phyloP scores from a whole-genome alignment of 2,329 filamentous ascomycete species.

The Ophiostoma perfectum region DNA sequence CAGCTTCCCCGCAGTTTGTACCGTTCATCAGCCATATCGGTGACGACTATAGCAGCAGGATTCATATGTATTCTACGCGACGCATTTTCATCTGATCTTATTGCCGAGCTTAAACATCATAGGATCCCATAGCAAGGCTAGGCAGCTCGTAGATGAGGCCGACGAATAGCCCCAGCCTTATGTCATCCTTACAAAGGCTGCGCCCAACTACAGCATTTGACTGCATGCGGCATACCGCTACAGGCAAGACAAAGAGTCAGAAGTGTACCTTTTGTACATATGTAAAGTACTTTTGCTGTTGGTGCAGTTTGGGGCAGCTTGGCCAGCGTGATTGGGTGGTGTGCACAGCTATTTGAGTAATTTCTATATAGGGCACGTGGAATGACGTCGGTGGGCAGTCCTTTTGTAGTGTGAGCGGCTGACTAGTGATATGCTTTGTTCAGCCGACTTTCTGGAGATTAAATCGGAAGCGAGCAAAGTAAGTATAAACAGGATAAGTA shows the following conservation, averaged over 20 bases:
- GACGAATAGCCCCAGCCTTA: background rate
- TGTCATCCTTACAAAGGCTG: background rate
- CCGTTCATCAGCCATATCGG: background rate
- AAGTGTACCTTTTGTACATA: background rate
- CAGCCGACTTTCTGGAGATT: too few species aligned
- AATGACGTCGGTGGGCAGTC: background rate
- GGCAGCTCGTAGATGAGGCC: too few species aligned
- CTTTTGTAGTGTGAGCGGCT: conserved; percentile 2
- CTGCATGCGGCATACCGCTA: background rate
- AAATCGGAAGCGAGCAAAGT: too few species aligned
- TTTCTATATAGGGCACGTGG: background rate
- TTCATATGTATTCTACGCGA: background rate
- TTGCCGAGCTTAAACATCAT: background rate
- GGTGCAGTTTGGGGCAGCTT: background rate
- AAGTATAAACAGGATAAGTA: too few species aligned
- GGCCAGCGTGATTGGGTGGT: background rate
- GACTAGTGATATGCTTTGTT: background rate
- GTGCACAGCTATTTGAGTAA: background rate
- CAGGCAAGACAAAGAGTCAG: background rate
- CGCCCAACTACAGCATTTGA: background rate
- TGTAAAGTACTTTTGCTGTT: background rate
- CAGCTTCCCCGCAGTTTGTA: background rate
- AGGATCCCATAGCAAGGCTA: too few species aligned
- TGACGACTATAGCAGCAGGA: background rate
- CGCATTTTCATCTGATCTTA: background rate